phyloP scores from a whole-genome alignment of 1,139 yeast genomes.

The Yamadazyma dushanensis region DNA sequence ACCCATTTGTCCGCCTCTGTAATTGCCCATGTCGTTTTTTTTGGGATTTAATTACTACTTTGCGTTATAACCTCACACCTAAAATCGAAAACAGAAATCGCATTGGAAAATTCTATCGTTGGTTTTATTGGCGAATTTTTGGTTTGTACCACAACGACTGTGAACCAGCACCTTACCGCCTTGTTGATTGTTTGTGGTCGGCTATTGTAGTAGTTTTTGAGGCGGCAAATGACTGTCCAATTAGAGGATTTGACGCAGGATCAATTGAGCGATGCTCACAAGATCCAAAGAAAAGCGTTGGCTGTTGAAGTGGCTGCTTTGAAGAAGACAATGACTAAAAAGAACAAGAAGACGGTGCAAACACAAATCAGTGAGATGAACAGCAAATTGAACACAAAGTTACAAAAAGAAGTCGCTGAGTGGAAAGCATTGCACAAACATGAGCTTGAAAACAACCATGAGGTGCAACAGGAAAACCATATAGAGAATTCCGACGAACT shows the following conservation, averaged over 20 bases:
- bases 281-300: conserved; percentile 67
- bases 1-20: too few relatives aligned
- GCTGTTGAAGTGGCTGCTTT: conserved; percentile 67
- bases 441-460: background rate
- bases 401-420: conserved; percentile 46
- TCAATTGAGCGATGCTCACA: conserved; percentile 60
- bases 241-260: conserved; percentile 29
- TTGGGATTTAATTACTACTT: too few relatives aligned
- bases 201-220: too few relatives aligned
- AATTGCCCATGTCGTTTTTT: too few relatives aligned
- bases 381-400: conserved; percentile 51
- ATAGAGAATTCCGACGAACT: conserved; percentile 29
- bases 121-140: too few relatives aligned
- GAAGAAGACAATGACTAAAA: conserved; percentile 82
- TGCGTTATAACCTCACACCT: too few relatives aligned
- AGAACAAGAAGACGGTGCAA: conserved; percentile 61
- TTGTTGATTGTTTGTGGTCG: too few relatives aligned
- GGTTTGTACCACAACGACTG: too few relatives aligned
- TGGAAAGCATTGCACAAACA: conserved; percentile 9
- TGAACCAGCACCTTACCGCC: too few relatives aligned
- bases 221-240: too few relatives aligned
- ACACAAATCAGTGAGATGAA: conserved; percentile 62
- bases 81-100: too few relatives aligned
- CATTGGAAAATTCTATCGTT: too few relatives aligned
- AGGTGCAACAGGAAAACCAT: background rate